Evolutionary conservation across 2,329 filamentous ascomycete species (phyloP).

Genomic region (Zymoseptoria brevis): DNA sequence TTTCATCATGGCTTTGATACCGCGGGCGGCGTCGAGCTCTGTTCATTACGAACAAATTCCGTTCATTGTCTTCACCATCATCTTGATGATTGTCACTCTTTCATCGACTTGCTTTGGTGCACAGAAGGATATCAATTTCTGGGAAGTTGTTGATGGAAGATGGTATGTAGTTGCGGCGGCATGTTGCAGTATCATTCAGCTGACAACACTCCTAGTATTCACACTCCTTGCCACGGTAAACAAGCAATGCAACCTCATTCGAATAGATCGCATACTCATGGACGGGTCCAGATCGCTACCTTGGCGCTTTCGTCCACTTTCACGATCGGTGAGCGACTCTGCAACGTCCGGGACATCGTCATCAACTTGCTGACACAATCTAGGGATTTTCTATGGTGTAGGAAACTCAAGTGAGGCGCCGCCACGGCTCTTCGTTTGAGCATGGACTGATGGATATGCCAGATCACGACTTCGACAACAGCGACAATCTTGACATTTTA

Average conservation of each 20-base stretch:
- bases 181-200: background rate
- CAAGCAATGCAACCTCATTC: background rate
- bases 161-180: conserved; percentile 2
- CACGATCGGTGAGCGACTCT: background rate
- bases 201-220: conserved; percentile 5
- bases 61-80: conserved; percentile 10
- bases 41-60: conserved; percentile 3
- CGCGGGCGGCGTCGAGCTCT: background rate
- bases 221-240: conserved; percentile 9
- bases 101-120: conserved; percentile 10
- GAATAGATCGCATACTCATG: background rate
- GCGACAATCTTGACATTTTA: background rate
- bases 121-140: conserved; percentile 7
- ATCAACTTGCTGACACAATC: background rate
- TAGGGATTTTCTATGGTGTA: conserved; percentile 9
- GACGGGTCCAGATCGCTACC: conserved; percentile 1
- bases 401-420: conserved; percentile 7
- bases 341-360: background rate
- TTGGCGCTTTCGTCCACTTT: conserved; percentile 7
- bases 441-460: background rate
- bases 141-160: conserved; percentile 13
- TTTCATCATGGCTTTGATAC: background rate
- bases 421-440: background rate
- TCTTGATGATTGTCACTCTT: conserved; percentile 5
- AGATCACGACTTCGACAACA: background rate